phyloP scores from a whole-genome alignment of 345 rosid genomes.

The Melastoma malabathricum region DNA sequence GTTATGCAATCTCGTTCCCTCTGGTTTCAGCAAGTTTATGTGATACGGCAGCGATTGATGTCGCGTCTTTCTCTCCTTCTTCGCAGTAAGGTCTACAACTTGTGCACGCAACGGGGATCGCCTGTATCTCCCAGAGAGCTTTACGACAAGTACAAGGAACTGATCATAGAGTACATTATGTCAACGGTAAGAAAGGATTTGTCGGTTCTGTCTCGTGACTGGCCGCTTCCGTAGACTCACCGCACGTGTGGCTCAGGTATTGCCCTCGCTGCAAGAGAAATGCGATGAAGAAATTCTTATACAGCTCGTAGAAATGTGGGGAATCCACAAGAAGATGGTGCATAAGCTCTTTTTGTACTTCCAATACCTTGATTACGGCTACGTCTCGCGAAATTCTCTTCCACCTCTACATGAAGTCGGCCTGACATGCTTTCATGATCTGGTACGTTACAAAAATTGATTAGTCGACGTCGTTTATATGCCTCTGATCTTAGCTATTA shows the following conservation, averaged over 20 bases:
- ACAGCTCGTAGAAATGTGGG: slow-evolving; percentile 43
- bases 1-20: too few relatives aligned
- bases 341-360: slow-evolving; percentile 44
- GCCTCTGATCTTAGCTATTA: too few relatives aligned
- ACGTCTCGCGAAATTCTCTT: slow-evolving; percentile 28
- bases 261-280: slow-evolving; percentile 39
- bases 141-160: slow-evolving; percentile 62
- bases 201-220: too few relatives aligned
- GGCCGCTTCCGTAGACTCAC: too few relatives aligned
- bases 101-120: slow-evolving; percentile 87
- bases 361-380: slow-evolving; percentile 38
- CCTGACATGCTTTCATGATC: slow-evolving; percentile 35
- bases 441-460: slow-evolving; percentile 11
- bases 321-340: slow-evolving; percentile 41
- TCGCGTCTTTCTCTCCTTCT: not conserved
- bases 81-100: slow-evolving; percentile 52
- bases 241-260: slow-evolving; percentile 13
- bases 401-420: slow-evolving; percentile 37
- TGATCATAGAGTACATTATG: slow-evolving; percentile 50
- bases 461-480: not conserved
- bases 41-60: too few relatives aligned
- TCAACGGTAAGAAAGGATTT: slow-evolving; percentile 32
- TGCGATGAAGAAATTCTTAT: slow-evolving; percentile 38
- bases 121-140: slow-evolving; percentile 73
- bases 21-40: too few relatives aligned